Evolutionary conservation across 192 early-diverging fungal species (phyloP).

Genomic region (Pilaira anomala): DNA sequence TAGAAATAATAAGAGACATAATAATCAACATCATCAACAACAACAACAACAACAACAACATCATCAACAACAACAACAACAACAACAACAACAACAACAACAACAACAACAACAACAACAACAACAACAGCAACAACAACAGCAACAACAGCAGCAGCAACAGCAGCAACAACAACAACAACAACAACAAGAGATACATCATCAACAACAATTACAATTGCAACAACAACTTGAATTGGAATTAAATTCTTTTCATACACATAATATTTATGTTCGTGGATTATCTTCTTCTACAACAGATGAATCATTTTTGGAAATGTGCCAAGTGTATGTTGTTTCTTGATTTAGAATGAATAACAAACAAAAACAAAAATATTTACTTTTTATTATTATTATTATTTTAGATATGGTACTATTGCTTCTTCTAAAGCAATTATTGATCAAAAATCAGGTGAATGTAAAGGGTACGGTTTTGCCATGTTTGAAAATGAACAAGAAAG

Average conservation of each 20-base stretch:
- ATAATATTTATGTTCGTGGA: conserved; percentile 83
- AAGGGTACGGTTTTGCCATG: conserved; percentile 89
- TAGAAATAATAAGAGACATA: conserved; percentile 13
- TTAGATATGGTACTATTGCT: conserved; percentile 66
- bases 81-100: conserved; percentile 17
- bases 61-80: background rate
- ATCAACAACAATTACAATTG: conserved; percentile 24
- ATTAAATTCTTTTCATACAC: conserved; percentile 38
- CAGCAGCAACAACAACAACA: conserved; percentile 18
- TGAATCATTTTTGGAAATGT: conserved; percentile 60
- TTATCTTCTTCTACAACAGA: conserved; percentile 67
- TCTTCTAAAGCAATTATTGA: conserved; percentile 86
- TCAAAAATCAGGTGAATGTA: conserved; percentile 74
- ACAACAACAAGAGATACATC: conserved; percentile 15
- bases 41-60: conserved; percentile 2
- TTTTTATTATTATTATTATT: background rate
- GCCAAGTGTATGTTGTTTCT: conserved; percentile 54
- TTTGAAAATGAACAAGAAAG: conserved; percentile 71
- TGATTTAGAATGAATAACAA: conserved; percentile 13
- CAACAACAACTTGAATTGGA: background rate
- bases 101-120: conserved; percentile 18
- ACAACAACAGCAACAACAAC: conserved; percentile 16
- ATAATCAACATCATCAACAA: conserved; percentile 1
- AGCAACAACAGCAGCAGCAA: conserved; percentile 8
- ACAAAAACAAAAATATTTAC: conserved; percentile 2